These are phyloP conservation scores for Globisporangium nunn DNA, from an alignment of 352 stramenopile species.

Conservation along the genomic window DNA sequence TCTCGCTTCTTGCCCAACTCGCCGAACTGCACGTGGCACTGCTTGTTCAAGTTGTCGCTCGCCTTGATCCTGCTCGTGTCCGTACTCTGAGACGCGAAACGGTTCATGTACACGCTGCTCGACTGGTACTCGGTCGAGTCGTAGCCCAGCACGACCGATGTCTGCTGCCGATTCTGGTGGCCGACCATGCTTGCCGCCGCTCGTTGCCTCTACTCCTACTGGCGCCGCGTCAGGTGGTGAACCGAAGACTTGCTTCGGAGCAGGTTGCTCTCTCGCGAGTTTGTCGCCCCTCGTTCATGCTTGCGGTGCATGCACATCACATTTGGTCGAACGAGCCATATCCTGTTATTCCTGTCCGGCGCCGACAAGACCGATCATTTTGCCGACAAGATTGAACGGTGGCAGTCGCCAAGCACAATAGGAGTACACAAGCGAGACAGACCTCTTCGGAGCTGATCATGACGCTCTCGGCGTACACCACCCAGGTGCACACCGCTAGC, in stretches of 20 bases:
- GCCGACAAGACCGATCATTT: too few relatives aligned
- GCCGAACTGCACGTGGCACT: slow-evolving; percentile 61
- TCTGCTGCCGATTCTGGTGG: slow-evolving; percentile 30
- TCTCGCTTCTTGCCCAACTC: slow-evolving; percentile 50
- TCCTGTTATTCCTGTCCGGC: too few relatives aligned
- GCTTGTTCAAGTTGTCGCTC: slow-evolving; percentile 46
- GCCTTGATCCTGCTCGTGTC: slow-evolving; percentile 7
- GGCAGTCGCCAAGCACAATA: too few relatives aligned
- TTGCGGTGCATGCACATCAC: too few relatives aligned
- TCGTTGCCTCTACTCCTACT: slow-evolving; percentile 10
- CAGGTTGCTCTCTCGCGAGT: too few relatives aligned
- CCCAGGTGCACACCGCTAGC: not conserved
- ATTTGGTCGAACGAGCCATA: too few relatives aligned
- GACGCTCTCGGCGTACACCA: not conserved
- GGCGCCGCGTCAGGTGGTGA: not conserved
- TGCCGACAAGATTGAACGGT: too few relatives aligned
- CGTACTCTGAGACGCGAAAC: slow-evolving; percentile 15
- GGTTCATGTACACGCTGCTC: slow-evolving; percentile 39
- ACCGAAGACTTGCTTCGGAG: too few relatives aligned
- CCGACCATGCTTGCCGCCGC: slow-evolving; percentile 6
- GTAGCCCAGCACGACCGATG: slow-evolving; percentile 57
- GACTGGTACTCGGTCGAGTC: slow-evolving; percentile 49
- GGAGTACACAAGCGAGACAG: too few relatives aligned
- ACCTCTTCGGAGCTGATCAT: not conserved
- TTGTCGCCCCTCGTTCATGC: too few relatives aligned